Evolutionary conservation across 2,329 filamentous ascomycete genomes (phyloP).

Genomic region (Hypoxylon sp.): DNA sequence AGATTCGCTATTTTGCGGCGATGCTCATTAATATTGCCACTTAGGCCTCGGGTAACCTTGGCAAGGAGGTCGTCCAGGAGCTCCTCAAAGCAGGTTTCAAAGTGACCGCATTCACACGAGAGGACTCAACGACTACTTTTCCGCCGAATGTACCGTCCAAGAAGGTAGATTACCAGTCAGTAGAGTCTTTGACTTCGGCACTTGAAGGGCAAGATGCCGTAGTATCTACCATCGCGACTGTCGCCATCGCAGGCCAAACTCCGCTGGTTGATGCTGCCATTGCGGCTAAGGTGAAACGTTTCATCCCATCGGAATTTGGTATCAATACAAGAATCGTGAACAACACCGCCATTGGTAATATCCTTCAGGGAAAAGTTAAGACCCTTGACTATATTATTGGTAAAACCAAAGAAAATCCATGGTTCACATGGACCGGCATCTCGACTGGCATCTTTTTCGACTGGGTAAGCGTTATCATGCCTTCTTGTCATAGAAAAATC

Average conservation of each 20-base stretch:
- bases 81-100: conserved; percentile 58
- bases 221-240: conserved; percentile 63
- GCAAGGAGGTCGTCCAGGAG: conserved; percentile 49
- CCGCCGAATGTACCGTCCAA: conserved; percentile 58
- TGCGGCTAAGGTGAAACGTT: conserved; percentile 68
- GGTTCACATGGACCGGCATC: conserved; percentile 72
- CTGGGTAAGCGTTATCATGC: conserved; percentile 58
- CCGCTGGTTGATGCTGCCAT: conserved; percentile 69
- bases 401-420: conserved; percentile 60
- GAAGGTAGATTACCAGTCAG: conserved; percentile 63
- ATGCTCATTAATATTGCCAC: neutral
- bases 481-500: neutral
- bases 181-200: conserved; percentile 61
- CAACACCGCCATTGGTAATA: conserved; percentile 45
- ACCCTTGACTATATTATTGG: conserved; percentile 66
- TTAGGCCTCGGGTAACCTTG: conserved; percentile 55
- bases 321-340: conserved; percentile 52
- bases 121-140: conserved; percentile 57
- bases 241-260: conserved; percentile 61
- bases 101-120: conserved; percentile 66
- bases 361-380: conserved; percentile 51
- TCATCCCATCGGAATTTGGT: conserved; percentile 70
- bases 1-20: neutral
- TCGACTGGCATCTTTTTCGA: conserved; percentile 74
- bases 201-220: conserved; percentile 70